phyloP scores from a whole-genome alignment of 257 asterid species.

The Ilex asprella region DNA sequence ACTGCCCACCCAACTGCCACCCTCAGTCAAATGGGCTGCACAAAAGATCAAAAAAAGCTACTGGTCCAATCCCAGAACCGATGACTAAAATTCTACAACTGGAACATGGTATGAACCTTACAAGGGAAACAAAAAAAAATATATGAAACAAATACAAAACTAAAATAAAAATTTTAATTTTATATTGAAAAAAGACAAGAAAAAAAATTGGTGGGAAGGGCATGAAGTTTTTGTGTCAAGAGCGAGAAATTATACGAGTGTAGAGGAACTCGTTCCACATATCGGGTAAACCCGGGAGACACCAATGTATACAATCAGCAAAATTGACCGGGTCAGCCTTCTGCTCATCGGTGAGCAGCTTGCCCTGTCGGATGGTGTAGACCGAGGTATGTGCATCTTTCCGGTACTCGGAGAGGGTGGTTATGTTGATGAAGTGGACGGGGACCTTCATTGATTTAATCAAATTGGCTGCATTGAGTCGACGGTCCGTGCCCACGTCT shows the following conservation, averaged over 20 bases:
- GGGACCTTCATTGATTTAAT: constrained; percentile 15
- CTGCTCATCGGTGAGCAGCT: constrained; percentile 34
- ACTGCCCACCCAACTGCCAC: no score
- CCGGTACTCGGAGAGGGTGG: constrained; percentile 41
- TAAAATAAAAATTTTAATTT: no score
- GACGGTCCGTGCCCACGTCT: constrained; percentile 35
- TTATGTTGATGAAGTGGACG: constrained; percentile 32
- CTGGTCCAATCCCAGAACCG: no score
- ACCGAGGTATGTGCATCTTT: constrained; percentile 50
- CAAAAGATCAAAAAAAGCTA: no score
- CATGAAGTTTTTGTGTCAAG: constrained; percentile 6
- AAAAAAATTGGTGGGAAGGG: no score
- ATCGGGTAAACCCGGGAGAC: constrained; percentile 48
- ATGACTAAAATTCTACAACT: no score
- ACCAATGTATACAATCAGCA: constrained; percentile 54
- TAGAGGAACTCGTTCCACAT: constrained; percentile 42
- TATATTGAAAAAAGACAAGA: no score
- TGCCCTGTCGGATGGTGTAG: constrained; percentile 39
- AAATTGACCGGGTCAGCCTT: constrained; percentile 32
- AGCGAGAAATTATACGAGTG: constrained; percentile 31
- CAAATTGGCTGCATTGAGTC: constrained; percentile 21
- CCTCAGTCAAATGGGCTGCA: no score
- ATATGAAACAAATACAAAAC: no score
- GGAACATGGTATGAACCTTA: no score
- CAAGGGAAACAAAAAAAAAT: no score